Evolutionary conservation across 257 asterid species (phyloP).

Genomic region (Parsonsia alboflavescens): DNA sequence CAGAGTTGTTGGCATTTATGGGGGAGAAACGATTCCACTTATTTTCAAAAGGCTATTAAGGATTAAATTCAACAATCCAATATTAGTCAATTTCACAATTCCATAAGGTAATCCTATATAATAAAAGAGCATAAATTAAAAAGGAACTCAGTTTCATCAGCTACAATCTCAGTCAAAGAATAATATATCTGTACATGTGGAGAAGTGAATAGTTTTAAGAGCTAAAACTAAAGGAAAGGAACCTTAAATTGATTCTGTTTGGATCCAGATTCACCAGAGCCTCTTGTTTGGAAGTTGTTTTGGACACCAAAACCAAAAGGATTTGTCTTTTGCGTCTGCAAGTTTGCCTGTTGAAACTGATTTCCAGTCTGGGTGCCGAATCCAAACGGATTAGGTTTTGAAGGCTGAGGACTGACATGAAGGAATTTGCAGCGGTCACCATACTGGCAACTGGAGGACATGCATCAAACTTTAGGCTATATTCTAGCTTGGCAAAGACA

Average conservation of each 20-base stretch:
- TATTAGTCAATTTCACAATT: background rate
- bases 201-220: background rate
- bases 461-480: conserved; percentile 21
- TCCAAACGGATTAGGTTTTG: conserved; percentile 62
- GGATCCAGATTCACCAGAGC: conserved; percentile 46
- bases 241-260: conserved; percentile 70
- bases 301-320: conserved; percentile 81
- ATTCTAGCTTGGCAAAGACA: background rate
- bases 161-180: background rate
- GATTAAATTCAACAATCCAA: conserved; percentile 18
- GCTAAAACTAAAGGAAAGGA: conserved; percentile 14
- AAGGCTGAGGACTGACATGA: conserved; percentile 55
- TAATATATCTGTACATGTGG: conserved; percentile 3
- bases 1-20: conserved; percentile 32
- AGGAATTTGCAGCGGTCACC: conserved; percentile 71
- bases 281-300: conserved; percentile 48
- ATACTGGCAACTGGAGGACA: conserved; percentile 62
- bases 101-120: background rate
- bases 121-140: background rate
- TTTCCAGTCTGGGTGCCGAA: conserved; percentile 53
- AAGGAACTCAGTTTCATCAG: background rate
- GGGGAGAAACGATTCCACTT: conserved; percentile 69
- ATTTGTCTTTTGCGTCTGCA: conserved; percentile 50
- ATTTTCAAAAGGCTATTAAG: conserved; percentile 69
- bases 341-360: conserved; percentile 42